Percentiles rank a stretch among this genome's conserved stretches.
Conservation (phyloP, 345 rosid genomes). For the Cardiospermum halicacabum region DNA sequence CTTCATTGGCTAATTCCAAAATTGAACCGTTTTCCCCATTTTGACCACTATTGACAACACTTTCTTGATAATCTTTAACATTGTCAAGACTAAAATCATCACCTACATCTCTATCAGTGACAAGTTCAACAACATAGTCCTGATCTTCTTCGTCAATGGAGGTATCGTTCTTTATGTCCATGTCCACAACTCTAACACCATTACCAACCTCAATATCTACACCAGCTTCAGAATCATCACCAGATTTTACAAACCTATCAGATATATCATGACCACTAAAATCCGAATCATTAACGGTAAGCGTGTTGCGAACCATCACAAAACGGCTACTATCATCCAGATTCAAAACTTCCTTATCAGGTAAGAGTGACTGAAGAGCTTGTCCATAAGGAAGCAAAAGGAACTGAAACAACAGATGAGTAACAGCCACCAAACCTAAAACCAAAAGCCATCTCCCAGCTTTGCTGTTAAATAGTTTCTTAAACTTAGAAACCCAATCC, state of each 20-base stretch:
- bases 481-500: slow-evolving; percentile 36
- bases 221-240: slow-evolving; percentile 13
- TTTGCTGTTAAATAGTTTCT: slow-evolving; percentile 32
- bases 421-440: slow-evolving; percentile 43
- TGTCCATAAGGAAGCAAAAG: slow-evolving; percentile 60
- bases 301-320: slow-evolving; percentile 50
- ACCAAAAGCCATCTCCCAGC: slow-evolving; percentile 52
- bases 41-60: neutral
- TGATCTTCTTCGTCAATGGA: slow-evolving; percentile 15
- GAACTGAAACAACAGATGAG: slow-evolving; percentile 60
- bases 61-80: slow-evolving; percentile 20
- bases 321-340: slow-evolving; percentile 23
- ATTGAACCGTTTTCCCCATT: slow-evolving; percentile 27
- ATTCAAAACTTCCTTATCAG: slow-evolving; percentile 14
- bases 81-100: slow-evolving; percentile 15
- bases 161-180: slow-evolving; percentile 19
- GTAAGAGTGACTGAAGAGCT: slow-evolving; percentile 56
- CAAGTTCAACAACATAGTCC: slow-evolving; percentile 22
- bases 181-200: neutral
- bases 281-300: slow-evolving; percentile 44
- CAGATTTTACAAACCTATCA: slow-evolving; percentile 25
- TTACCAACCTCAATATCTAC: slow-evolving; percentile 15
- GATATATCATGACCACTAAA: slow-evolving; percentile 15
- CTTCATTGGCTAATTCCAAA: slow-evolving; percentile 24
- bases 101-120: slow-evolving; percentile 17